Conservation (phyloP, 176 grass and related monocot genomes). For the Typha latifolia region DNA sequence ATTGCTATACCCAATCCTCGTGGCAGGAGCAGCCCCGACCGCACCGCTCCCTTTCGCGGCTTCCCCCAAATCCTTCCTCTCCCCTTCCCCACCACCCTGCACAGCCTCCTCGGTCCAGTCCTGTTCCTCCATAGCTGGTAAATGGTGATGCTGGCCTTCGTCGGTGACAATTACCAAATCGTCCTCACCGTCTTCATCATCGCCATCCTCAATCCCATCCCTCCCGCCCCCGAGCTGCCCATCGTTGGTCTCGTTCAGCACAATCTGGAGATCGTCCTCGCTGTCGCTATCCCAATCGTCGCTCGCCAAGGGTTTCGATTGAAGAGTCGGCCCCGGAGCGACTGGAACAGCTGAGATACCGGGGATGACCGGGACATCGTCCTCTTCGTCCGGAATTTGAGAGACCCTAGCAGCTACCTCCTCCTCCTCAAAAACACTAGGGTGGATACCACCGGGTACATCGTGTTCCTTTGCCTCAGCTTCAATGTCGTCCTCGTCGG, state of each 20-base stretch:
- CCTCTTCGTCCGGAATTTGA: constrained; percentile 24
- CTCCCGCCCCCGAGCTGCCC: constrained; percentile 21
- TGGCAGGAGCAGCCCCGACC: constrained; percentile 6
- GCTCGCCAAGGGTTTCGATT: constrained; percentile 27
- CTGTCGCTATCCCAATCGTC: constrained; percentile 95
- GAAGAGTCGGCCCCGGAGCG: neutral
- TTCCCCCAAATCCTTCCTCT: constrained; percentile 39
- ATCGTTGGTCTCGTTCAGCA: constrained; percentile 77
- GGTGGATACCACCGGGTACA: constrained; percentile 8
- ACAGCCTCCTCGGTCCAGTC: constrained; percentile 72
- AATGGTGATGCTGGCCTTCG: constrained; percentile 43
- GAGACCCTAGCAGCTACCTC: constrained; percentile 11
- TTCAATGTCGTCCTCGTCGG: constrained; percentile 34
- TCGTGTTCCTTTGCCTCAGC: neutral
- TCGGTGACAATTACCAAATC: constrained; percentile 74
- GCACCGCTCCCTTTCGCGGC: constrained; percentile 57
- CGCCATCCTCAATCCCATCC: constrained; percentile 42
- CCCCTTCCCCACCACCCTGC: constrained; percentile 34
- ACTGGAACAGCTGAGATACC: constrained; percentile 43
- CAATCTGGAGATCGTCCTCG: constrained; percentile 93
- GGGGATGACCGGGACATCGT: constrained; percentile 42
- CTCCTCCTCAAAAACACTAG: constrained; percentile 26
- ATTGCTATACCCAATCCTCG: constrained; percentile 68
- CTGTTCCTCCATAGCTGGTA: constrained; percentile 66
- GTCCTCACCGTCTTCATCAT: constrained; percentile 61